Conservation (phyloP, 2,329 filamentous ascomycete genomes). For the Aureobasidium subglaciale region DNA sequence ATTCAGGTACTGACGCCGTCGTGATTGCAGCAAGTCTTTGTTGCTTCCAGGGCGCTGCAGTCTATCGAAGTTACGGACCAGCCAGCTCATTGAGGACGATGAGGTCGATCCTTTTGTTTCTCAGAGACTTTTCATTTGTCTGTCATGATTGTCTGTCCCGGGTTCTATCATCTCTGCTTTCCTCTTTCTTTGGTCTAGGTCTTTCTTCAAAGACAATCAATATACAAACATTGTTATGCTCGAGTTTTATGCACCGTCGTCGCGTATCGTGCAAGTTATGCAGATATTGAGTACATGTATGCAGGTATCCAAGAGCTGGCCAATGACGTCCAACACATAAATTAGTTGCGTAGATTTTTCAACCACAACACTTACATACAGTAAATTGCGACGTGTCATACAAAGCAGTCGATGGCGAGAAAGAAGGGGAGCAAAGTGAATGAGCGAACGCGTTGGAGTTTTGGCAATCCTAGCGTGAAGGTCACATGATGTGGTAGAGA, state of each 20-base stretch:
- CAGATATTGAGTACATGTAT: neutral
- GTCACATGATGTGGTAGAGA: slow-evolving; percentile 11
- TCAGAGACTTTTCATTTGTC: no score
- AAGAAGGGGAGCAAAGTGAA: slow-evolving; percentile 1
- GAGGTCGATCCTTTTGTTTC: no score
- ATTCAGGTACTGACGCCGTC: neutral
- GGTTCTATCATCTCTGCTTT: no score
- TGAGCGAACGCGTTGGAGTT: neutral
- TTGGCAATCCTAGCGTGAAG: slow-evolving; percentile 9
- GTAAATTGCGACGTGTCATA: neutral
- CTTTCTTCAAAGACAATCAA: no score
- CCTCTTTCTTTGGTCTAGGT: neutral
- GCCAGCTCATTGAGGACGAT: no score
- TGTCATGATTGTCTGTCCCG: no score
- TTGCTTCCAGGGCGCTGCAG: neutral
- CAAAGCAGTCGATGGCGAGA: neutral
- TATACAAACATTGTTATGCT: no score
- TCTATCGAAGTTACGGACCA: no score
- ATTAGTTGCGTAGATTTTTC: neutral
- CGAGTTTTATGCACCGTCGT: neutral
- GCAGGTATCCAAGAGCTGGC: slow-evolving; percentile 3
- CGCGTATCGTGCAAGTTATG: neutral
- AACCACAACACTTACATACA: neutral
- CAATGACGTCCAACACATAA: neutral
- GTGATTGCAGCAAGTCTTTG: neutral